phyloP scores from a whole-genome alignment of 2,329 filamentous ascomycete genomes.

The Onygenales sp. region DNA sequence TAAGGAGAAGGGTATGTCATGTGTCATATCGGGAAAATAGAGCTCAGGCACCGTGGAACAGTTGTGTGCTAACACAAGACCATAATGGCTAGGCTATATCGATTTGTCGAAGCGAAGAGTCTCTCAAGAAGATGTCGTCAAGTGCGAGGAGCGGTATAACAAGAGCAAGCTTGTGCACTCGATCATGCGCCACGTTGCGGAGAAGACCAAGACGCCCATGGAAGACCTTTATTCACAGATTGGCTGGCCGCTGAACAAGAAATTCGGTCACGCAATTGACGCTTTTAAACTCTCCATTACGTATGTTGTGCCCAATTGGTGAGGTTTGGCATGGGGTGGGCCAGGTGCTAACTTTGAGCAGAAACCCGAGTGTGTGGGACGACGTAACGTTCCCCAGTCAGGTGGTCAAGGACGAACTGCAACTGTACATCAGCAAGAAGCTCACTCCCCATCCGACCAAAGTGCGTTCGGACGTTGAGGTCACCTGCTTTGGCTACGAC shows the following conservation, averaged over 20 bases:
- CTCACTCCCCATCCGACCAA: slow-evolving; percentile 98
- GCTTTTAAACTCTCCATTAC: slow-evolving; percentile 99
- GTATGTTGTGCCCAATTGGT: slow-evolving; percentile 34
- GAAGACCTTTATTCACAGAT: slow-evolving; percentile 90
- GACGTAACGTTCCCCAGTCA: slow-evolving; percentile 84
- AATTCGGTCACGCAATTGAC: slow-evolving; percentile 92
- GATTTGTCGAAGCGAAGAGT: slow-evolving; percentile 98
- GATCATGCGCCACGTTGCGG: slow-evolving; percentile 96
- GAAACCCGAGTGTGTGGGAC: slow-evolving; percentile 92
- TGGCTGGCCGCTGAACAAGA: slow-evolving; percentile 95
- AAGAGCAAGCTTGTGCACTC: slow-evolving; percentile 99
- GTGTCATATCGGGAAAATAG: neutral
- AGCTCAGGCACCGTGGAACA: neutral
- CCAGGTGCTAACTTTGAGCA: slow-evolving; percentile 23
- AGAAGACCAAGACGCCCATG: slow-evolving; percentile 92
- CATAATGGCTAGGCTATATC: slow-evolving; percentile 63
- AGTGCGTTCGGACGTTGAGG: slow-evolving; percentile 94
- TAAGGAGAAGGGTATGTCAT: slow-evolving; percentile 79
- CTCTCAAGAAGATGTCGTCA: slow-evolving; percentile 92
- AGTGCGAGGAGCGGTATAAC: slow-evolving; percentile 99
- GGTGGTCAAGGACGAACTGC: slow-evolving; percentile 76
- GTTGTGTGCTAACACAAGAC: neutral
- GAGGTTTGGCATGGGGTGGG: neutral
- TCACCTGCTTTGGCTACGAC: slow-evolving; percentile 91
- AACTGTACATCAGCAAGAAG: slow-evolving; percentile 93